Evolutionary conservation across 2,329 filamentous ascomycete genomes (phyloP).

Genomic region (Colletotrichum higginsianum): DNA sequence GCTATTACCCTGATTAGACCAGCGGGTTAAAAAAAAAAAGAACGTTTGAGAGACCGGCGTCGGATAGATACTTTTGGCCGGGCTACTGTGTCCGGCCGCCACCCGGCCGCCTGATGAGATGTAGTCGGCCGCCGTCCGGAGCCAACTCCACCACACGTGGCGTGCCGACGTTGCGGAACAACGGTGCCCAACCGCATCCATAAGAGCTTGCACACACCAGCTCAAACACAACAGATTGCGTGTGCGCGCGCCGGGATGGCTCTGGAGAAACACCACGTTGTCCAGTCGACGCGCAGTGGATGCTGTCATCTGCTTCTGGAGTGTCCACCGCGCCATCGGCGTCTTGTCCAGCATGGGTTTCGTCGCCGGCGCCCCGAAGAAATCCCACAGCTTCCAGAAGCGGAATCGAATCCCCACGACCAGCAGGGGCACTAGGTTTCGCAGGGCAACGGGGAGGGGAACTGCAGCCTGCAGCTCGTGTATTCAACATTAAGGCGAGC

Average conservation of each 20-base stretch:
- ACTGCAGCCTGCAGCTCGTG: slow-evolving; percentile 4
- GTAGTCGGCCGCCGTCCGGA: neutral
- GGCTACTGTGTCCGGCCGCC: neutral
- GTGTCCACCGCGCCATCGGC: slow-evolving; percentile 6
- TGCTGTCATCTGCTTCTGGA: slow-evolving; percentile 8
- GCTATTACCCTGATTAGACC: neutral
- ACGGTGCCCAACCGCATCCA: neutral
- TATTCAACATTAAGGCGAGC: slow-evolving; percentile 11
- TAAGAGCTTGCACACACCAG: slow-evolving; percentile 4
- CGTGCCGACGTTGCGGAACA: neutral
- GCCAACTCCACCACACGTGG: neutral
- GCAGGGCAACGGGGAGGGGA: slow-evolving; percentile 9
- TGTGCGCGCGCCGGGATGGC: slow-evolving; percentile 17
- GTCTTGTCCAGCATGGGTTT: slow-evolving; percentile 13
- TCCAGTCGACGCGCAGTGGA: slow-evolving; percentile 33
- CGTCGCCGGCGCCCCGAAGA: slow-evolving; percentile 11
- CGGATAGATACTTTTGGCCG: neutral
- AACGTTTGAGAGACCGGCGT: neutral
- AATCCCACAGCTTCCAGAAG: slow-evolving; percentile 33
- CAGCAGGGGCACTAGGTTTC: slow-evolving; percentile 17
- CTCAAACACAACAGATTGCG: neutral
- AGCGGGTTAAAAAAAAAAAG: too few relatives aligned
- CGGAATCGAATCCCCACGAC: slow-evolving; percentile 21
- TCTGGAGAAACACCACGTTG: slow-evolving; percentile 10
- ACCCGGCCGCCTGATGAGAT: neutral